Percentiles rank a stretch among this genome's conserved stretches.
Conservation (phyloP, 1,284 basidiomycete genomes). For the Ustilago trichophora region DNA sequence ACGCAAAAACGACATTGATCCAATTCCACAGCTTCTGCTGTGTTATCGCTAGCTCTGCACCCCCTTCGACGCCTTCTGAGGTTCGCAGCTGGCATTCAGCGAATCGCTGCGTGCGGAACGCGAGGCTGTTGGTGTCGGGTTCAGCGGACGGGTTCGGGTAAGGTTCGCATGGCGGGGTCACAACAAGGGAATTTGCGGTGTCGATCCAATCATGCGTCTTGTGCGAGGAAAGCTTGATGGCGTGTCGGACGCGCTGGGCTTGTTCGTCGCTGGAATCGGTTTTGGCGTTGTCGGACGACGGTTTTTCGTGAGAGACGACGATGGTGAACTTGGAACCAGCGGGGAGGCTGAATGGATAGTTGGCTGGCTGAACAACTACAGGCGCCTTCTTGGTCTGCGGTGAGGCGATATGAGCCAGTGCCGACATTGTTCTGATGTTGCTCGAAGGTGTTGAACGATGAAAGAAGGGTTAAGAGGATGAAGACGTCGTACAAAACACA, state of each 20-base stretch:
- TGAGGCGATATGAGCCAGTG: conserved; percentile 34
- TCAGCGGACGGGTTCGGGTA: conserved; percentile 51
- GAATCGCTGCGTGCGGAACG: conserved; percentile 38
- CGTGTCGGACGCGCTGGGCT: conserved; percentile 8
- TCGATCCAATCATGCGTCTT: conserved; percentile 33
- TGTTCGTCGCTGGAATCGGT: conserved; percentile 1
- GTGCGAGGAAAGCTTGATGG: conserved; percentile 23
- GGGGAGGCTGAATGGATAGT: conserved; percentile 27
- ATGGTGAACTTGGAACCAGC: conserved; percentile 38
- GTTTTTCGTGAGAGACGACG: conserved; percentile 27
- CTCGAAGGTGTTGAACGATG: too few relatives aligned
- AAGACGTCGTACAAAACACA: too few relatives aligned
- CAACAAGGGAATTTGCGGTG: conserved; percentile 17
- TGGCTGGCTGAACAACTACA: conserved; percentile 14
- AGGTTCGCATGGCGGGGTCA: conserved; percentile 31
- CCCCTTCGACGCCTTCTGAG: too few relatives aligned
- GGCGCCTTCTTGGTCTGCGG: conserved; percentile 36
- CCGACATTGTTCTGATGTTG: conserved; percentile 47
- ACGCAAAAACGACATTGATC: conserved; percentile 42
- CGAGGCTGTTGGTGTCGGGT: conserved; percentile 56
- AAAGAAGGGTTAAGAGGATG: too few relatives aligned
- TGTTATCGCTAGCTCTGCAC: background rate
- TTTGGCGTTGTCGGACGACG: background rate
- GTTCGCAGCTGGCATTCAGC: conserved; percentile 20
- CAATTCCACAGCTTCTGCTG: conserved; percentile 41